Evolutionary conservation across 2,329 filamentous ascomycete genomes (phyloP).

Genomic region (Onygenales sp.): DNA sequence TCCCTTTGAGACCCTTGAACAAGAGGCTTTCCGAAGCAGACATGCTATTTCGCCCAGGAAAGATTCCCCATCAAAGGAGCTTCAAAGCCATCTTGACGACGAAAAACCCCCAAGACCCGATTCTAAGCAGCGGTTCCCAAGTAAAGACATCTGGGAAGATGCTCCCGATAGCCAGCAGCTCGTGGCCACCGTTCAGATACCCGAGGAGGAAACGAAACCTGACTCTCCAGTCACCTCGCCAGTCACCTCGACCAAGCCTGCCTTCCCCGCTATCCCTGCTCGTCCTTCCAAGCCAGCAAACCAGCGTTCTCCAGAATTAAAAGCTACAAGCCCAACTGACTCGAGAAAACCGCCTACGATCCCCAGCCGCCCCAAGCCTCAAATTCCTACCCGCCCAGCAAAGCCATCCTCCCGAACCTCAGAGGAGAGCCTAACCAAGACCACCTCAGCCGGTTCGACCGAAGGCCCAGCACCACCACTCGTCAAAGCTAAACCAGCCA

Average conservation of each 20-base stretch:
- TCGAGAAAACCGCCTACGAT: constrained; percentile 42
- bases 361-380: constrained; percentile 54
- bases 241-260: constrained; percentile 21
- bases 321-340: constrained; percentile 35
- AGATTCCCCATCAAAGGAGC: constrained; percentile 24
- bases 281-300: constrained; percentile 24
- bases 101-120: constrained; percentile 21
- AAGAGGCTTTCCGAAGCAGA: constrained; percentile 37
- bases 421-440: constrained; percentile 26
- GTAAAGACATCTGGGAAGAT: constrained; percentile 91
- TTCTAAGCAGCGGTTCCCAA: constrained; percentile 68
- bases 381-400: constrained; percentile 55
- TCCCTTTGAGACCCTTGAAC: constrained; percentile 36
- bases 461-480: constrained; percentile 27
- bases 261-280: constrained; percentile 21
- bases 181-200: constrained; percentile 60
- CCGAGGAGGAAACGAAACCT: constrained; percentile 43
- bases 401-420: constrained; percentile 36
- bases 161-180: constrained; percentile 73
- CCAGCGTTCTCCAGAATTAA: constrained; percentile 19
- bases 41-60: constrained; percentile 29
- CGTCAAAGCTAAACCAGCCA: constrained; percentile 68
- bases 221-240: constrained; percentile 14
- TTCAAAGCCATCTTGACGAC: constrained; percentile 16
- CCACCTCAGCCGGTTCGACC: constrained; percentile 28